Conservation (phyloP, 2,329 filamentous ascomycete species). For the Monilinia polystroma region DNA sequence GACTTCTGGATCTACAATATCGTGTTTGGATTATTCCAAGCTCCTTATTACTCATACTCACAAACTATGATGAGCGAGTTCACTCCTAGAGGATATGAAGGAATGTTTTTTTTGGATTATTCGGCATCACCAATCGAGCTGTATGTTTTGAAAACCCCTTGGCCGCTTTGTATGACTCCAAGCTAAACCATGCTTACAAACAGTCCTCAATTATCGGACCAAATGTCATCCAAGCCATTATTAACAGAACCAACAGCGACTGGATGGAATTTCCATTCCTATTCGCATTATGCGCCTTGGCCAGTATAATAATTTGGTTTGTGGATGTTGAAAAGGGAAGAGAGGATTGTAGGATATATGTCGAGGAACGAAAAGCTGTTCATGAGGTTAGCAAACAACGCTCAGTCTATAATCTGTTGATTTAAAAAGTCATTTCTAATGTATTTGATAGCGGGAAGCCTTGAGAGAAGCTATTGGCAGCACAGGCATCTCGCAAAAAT, state of each 20-base stretch:
- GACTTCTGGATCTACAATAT: conserved; percentile 48
- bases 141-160: conserved; percentile 34
- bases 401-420: background rate
- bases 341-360: conserved; percentile 43
- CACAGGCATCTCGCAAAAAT: background rate
- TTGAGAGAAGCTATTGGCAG: background rate
- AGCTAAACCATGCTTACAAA: background rate
- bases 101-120: conserved; percentile 48
- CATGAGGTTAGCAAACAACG: background rate
- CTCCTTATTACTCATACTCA: conserved; percentile 46
- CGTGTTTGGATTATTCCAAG: conserved; percentile 45
- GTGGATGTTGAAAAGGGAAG: conserved; percentile 45
- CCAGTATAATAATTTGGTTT: conserved; percentile 44
- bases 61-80: conserved; percentile 48
- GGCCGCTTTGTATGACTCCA: background rate
- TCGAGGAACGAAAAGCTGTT: conserved; percentile 40
- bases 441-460: background rate
- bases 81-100: conserved; percentile 45
- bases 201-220: conserved; percentile 47
- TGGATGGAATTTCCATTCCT: conserved; percentile 48
- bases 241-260: conserved; percentile 45
- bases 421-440: background rate
- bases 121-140: conserved; percentile 46
- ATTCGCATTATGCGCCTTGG: conserved; percentile 42
- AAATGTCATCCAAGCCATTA: conserved; percentile 46